Percentiles rank a stretch among this genome's conserved stretches.
phyloP scores from a whole-genome alignment of 495 filamentous ascomycete species.

The Xylaria curta region DNA sequence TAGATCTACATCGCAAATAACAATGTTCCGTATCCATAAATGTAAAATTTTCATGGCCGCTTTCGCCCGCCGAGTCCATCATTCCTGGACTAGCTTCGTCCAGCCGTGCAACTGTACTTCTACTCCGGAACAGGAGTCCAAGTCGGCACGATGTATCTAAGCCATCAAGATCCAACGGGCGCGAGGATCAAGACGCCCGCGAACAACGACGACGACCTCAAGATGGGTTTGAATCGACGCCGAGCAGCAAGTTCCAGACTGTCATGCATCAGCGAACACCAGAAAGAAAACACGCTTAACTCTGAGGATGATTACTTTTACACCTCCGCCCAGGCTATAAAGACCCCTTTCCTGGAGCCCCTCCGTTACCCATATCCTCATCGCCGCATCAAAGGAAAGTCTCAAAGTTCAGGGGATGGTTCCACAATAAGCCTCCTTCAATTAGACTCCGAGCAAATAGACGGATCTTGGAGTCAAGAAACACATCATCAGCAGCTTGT shows the following conservation, averaged over 20 bases:
- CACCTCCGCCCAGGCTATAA: conserved; percentile 21
- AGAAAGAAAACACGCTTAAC: conserved; percentile 38
- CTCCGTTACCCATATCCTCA: conserved; percentile 18
- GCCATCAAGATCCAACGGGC: conserved; percentile 8
- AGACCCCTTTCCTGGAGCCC: conserved; percentile 20
- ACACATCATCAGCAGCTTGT: not conserved
- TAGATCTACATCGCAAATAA: not conserved
- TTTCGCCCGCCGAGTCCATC: not conserved
- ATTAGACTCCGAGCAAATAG: conserved; percentile 17
- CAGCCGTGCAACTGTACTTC: conserved; percentile 15
- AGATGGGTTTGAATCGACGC: conserved; percentile 27
- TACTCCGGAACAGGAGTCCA: not conserved
- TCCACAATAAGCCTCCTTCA: conserved; percentile 33
- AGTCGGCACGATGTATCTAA: conserved; percentile 12
- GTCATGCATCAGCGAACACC: conserved; percentile 32
- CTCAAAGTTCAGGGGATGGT: conserved; percentile 30
- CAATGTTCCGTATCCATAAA: conserved; percentile 22
- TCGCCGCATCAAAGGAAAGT: conserved; percentile 25
- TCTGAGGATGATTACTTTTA: conserved; percentile 34
- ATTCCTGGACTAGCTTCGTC: not conserved
- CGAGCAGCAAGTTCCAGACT: conserved; percentile 33
- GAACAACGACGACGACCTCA: conserved; percentile 1
- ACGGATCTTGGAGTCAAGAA: conserved; percentile 2
- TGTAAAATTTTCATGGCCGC: conserved; percentile 13
- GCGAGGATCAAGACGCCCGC: not conserved